Conservation (phyloP, 2,329 filamentous ascomycete species). For the Aspergillus jensenii region DNA sequence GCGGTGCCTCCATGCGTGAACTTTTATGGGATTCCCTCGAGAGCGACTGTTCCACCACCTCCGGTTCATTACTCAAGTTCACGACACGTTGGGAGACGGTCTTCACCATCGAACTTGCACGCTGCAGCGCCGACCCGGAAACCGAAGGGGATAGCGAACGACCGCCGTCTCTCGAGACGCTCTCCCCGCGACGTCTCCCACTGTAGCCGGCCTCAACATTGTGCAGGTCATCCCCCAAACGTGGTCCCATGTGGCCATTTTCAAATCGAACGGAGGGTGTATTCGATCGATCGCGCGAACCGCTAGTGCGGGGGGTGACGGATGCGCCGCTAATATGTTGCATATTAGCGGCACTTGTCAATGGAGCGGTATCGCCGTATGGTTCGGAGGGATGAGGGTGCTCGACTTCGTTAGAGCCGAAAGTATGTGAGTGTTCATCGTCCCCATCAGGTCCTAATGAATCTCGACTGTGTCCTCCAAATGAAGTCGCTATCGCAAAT, state of each 20-base stretch:
- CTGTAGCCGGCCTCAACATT: constrained; percentile 60
- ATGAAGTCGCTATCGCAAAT: constrained; percentile 44
- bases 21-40: constrained; percentile 54
- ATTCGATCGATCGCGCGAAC: constrained; percentile 49
- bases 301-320: constrained; percentile 34
- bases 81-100: constrained; percentile 97
- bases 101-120: constrained; percentile 73
- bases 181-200: constrained; percentile 56
- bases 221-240: constrained; percentile 61
- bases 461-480: constrained; percentile 24
- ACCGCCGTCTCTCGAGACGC: constrained; percentile 40
- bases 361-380: constrained; percentile 56
- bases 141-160: constrained; percentile 64
- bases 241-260: constrained; percentile 41
- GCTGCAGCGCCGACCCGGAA: constrained; percentile 61
- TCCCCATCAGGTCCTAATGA: constrained; percentile 30
- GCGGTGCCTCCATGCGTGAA: constrained; percentile 53
- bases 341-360: constrained; percentile 57
- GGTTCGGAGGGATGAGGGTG: constrained; percentile 53
- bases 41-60: constrained; percentile 72
- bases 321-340: constrained; percentile 57
- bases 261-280: constrained; percentile 57
- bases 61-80: constrained; percentile 91
- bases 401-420: constrained; percentile 46
- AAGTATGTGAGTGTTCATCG: constrained; percentile 29